phyloP scores from a whole-genome alignment of 108 stramenopile species.

The Cyclotella kingstonii region DNA sequence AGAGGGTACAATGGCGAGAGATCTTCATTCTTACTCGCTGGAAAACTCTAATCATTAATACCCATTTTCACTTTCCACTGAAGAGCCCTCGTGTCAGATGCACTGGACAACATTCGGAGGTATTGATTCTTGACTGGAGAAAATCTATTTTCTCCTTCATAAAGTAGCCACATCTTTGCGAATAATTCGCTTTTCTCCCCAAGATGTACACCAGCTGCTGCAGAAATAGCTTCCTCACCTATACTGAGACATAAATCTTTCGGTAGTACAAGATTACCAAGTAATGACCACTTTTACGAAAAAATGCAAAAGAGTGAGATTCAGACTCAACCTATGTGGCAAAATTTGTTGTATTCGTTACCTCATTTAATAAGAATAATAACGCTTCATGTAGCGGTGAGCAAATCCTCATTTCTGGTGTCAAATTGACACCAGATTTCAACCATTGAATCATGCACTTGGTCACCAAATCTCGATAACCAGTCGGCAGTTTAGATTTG shows the following conservation, averaged over 20 bases:
- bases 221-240: constrained; percentile 49
- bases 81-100: constrained; percentile 49
- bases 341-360: constrained; percentile 2
- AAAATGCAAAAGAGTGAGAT: neutral
- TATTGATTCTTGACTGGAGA: constrained; percentile 58
- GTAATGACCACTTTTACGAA: constrained; percentile 50
- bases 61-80: constrained; percentile 72
- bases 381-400: constrained; percentile 46
- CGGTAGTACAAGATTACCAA: constrained; percentile 75
- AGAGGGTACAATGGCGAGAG: neutral
- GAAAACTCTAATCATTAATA: constrained; percentile 10
- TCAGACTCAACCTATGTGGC: neutral
- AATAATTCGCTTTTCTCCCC: constrained; percentile 46
- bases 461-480: constrained; percentile 69
- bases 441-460: constrained; percentile 66
- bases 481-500: constrained; percentile 66
- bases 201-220: constrained; percentile 36
- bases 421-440: constrained; percentile 12
- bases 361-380: constrained; percentile 62
- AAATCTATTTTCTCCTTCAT: constrained; percentile 41
- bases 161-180: constrained; percentile 56
- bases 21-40: neutral
- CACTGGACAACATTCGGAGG: constrained; percentile 51
- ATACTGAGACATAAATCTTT: constrained; percentile 62
- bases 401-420: constrained; percentile 19